Conservation (phyloP, 352 stramenopile genomes). For the Phytophthora quininea region DNA sequence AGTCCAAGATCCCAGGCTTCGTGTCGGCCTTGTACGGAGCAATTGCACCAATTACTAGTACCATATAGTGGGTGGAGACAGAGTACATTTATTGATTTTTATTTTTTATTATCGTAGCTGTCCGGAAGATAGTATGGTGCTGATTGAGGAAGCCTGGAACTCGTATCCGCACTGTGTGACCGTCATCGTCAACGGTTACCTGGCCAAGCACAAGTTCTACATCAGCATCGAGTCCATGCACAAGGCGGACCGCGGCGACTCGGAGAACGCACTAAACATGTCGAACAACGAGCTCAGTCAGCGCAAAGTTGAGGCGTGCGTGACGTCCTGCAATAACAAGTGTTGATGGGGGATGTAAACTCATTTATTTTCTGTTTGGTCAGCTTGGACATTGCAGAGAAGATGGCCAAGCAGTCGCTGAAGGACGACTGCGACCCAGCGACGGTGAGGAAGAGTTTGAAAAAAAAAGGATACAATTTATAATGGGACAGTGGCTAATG, state of each 20-base stretch:
- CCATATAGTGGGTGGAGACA: background rate
- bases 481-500: no score
- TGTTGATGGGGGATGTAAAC: background rate
- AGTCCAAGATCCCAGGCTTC: slow-evolving; percentile 83
- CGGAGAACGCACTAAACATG: slow-evolving; percentile 75
- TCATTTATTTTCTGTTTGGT: background rate
- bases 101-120: slow-evolving; percentile 43
- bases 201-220: slow-evolving; percentile 89
- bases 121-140: slow-evolving; percentile 85
- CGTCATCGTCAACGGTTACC: slow-evolving; percentile 85
- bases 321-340: slow-evolving; percentile 10
- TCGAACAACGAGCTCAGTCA: slow-evolving; percentile 73
- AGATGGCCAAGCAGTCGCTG: slow-evolving; percentile 77
- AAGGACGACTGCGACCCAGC: slow-evolving; percentile 71
- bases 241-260: slow-evolving; percentile 58
- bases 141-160: slow-evolving; percentile 90
- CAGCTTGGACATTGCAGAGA: slow-evolving; percentile 80
- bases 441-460: slow-evolving; percentile 36
- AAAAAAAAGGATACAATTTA: no score
- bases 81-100: no score
- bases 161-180: slow-evolving; percentile 88
- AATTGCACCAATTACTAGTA: background rate
- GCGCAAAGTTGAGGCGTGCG: slow-evolving; percentile 79
- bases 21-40: slow-evolving; percentile 74
- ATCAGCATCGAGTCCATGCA: slow-evolving; percentile 87